Conservation (phyloP, 306 rosid species). For the Lotus japonicus region DNA sequence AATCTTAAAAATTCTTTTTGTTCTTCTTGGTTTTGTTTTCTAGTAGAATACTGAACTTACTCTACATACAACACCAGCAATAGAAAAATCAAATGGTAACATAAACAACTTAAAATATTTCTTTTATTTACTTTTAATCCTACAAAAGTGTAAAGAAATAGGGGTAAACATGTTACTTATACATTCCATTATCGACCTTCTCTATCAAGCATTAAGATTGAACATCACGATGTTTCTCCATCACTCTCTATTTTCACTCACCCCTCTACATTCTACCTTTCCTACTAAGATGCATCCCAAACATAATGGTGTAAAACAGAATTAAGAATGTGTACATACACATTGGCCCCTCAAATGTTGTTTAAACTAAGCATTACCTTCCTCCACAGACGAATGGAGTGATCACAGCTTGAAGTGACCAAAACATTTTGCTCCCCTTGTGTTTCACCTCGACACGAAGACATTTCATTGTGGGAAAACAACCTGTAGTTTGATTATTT, state of each 20-base stretch:
- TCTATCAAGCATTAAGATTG: background rate
- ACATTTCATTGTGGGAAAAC: constrained; percentile 53
- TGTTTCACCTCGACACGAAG: constrained; percentile 32
- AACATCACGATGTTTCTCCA: background rate
- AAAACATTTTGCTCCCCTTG: constrained; percentile 42
- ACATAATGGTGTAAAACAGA: background rate
- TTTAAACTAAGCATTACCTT: constrained; percentile 45
- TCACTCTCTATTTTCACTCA: background rate
- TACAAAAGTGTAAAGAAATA: background rate
- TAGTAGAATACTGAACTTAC: no score
- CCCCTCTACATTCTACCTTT: background rate
- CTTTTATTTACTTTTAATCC: background rate
- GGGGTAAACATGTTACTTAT: background rate
- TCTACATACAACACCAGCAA: background rate
- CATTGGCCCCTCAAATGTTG: background rate
- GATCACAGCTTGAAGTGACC: constrained; percentile 85
- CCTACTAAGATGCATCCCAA: background rate
- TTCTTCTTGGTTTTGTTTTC: no score
- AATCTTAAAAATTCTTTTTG: background rate
- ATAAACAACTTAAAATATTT: background rate
- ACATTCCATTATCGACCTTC: background rate
- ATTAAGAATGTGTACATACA: background rate
- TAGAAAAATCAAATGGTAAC: background rate
- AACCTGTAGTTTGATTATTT: constrained; percentile 45
- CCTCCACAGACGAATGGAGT: constrained; percentile 73